phyloP scores from a whole-genome alignment of 768 basidiomycete species.

The Lentinula sp. region DNA sequence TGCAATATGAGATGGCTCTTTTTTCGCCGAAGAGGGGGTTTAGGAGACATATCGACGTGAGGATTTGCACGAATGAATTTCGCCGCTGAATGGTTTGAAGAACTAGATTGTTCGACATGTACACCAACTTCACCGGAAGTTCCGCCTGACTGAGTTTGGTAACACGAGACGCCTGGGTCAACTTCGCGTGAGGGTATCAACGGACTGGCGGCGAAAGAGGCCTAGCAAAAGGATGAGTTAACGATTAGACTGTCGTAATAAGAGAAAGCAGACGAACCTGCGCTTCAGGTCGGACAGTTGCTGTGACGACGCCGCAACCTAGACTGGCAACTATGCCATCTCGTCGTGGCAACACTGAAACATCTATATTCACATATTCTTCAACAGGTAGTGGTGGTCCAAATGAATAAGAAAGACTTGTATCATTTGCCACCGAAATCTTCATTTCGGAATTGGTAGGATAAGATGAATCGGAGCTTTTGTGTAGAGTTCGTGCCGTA shows the following conservation, averaged over 20 bases:
- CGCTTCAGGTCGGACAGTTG: background rate
- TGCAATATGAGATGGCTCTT: conserved; percentile 2
- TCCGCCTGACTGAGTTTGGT: background rate
- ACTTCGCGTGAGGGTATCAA: background rate
- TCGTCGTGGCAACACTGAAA: background rate
- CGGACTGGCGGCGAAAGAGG: background rate
- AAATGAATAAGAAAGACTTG: too few species aligned
- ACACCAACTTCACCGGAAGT: too few species aligned
- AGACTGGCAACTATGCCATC: background rate
- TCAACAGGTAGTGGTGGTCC: background rate
- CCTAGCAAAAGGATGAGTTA: background rate
- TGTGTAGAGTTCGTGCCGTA: too few species aligned
- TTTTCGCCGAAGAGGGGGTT: conserved; percentile 1
- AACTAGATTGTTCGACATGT: background rate
- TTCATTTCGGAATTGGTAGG: too few species aligned
- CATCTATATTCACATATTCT: background rate
- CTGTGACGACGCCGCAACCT: background rate
- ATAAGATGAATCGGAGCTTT: too few species aligned
- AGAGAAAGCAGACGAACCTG: background rate
- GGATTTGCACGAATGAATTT: background rate
- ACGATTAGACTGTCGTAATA: too few species aligned
- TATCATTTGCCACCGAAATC: too few species aligned
- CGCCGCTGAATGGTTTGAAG: background rate
- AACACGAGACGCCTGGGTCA: background rate
- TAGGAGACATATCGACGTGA: background rate